Percentiles rank a stretch among this genome's conserved stretches.
phyloP scores from a whole-genome alignment of 140 eudicot genomes.

The Flaveria floridana region DNA sequence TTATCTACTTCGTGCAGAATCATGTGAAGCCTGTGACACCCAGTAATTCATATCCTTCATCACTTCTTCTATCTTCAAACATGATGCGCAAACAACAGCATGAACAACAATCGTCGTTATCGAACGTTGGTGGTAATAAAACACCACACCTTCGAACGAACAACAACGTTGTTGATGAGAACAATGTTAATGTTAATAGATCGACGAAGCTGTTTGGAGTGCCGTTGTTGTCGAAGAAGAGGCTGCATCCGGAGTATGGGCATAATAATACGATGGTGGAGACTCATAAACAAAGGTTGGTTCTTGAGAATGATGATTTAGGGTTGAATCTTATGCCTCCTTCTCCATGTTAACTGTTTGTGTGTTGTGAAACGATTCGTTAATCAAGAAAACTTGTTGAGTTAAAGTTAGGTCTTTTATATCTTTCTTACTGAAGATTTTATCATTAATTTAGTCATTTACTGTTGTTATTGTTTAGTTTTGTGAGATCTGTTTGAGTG shows the following conservation, averaged over 20 bases:
- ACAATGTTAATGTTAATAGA: constrained; percentile 26
- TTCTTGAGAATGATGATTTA: constrained; percentile 79
- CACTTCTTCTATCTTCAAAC: constrained; percentile 32
- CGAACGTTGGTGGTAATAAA: background rate
- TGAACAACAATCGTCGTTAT: background rate
- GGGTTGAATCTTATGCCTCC: constrained; percentile 98
- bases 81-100: constrained; percentile 13
- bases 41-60: constrained; percentile 54
- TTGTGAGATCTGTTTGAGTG: constrained; percentile 32
- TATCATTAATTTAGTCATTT: background rate
- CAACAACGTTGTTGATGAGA: constrained; percentile 8
- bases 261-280: constrained; percentile 35
- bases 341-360: constrained; percentile 51
- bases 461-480: background rate
- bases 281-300: constrained; percentile 67
- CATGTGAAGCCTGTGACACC: constrained; percentile 91
- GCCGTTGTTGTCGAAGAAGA: constrained; percentile 69
- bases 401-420: constrained; percentile 13
- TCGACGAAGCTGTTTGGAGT: constrained; percentile 81
- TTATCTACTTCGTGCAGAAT: constrained; percentile 87
- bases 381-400: constrained; percentile 28
- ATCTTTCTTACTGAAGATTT: constrained; percentile 5
- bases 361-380: constrained; percentile 21
- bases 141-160: constrained; percentile 6
- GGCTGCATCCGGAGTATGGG: constrained; percentile 65